These are phyloP conservation scores for Mimosa pudica DNA, from an alignment of 306 rosid genomes.

Conservation along the genomic window DNA sequence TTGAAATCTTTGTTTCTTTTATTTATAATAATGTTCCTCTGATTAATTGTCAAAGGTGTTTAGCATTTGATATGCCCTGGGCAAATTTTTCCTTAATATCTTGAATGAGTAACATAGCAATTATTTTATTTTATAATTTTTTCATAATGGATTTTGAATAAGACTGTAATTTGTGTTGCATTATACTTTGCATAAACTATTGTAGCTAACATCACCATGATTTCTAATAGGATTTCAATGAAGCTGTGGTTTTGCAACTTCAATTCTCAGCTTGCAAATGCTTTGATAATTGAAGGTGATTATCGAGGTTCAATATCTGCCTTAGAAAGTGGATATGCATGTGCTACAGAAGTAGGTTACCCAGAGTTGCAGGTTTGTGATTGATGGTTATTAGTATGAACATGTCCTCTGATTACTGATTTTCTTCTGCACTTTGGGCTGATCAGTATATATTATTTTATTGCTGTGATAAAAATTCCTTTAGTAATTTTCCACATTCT, in stretches of 20 bases:
- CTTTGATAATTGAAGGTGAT: conserved; percentile 88
- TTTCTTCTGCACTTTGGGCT: conserved; percentile 8
- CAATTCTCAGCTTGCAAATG: conserved; percentile 96
- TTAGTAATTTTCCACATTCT: conserved; percentile 13
- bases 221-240: conserved; percentile 64
- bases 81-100: not conserved
- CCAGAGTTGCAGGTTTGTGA: conserved; percentile 83
- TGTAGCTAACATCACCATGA: conserved; percentile 7
- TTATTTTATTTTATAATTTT: conserved; percentile 4
- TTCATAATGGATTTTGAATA: conserved; percentile 5
- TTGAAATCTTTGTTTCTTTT: conserved; percentile 21
- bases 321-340: conserved; percentile 69
- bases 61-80: conserved; percentile 23
- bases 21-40: not conserved
- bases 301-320: conserved; percentile 73
- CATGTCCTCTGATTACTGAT: conserved; percentile 29
- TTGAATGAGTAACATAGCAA: not conserved
- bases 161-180: not conserved
- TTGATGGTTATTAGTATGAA: conserved; percentile 12
- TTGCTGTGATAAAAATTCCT: conserved; percentile 25
- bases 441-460: conserved; percentile 18
- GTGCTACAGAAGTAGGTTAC: conserved; percentile 67
- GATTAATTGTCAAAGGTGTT: conserved; percentile 26
- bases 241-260: conserved; percentile 96
- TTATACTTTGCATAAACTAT: conserved; percentile 4